Conservation (phyloP, 2,329 filamentous ascomycete genomes). For the Scedosporium aurantiacum region DNA sequence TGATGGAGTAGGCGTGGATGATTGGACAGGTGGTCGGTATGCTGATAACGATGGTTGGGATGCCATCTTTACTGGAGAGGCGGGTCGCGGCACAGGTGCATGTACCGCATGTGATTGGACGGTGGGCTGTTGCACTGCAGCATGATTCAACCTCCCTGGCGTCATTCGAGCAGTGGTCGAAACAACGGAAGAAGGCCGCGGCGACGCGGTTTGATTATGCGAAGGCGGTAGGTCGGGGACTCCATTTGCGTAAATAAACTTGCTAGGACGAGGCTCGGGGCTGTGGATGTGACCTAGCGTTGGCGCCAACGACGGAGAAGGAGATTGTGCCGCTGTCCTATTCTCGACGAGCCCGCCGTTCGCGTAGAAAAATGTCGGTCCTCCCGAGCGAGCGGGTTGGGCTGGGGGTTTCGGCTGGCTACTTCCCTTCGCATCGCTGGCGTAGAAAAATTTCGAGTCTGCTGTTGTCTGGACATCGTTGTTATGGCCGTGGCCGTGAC, state of each 20-base stretch:
- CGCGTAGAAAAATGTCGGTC: constrained; percentile 44
- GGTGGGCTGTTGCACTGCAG: background rate
- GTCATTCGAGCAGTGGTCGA: constrained; percentile 1
- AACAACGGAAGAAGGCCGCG: constrained; percentile 1
- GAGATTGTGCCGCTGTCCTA: constrained; percentile 17
- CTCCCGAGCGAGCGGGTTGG: constrained; percentile 13
- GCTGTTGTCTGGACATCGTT: constrained; percentile 14
- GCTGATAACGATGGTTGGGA: background rate
- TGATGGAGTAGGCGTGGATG: background rate
- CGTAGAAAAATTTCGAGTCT: constrained; percentile 81
- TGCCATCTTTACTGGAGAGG: constrained; percentile 1
- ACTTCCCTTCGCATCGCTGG: constrained; percentile 56
- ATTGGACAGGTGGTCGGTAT: background rate
- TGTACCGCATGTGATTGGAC: background rate
- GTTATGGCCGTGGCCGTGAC: constrained; percentile 10
- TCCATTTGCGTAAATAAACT: constrained; percentile 69
- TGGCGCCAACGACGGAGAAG: constrained; percentile 4
- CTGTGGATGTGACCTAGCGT: constrained; percentile 5
- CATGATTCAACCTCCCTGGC: background rate
- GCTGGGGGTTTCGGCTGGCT: constrained; percentile 24
- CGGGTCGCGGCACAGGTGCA: background rate
- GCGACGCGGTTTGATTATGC: background rate
- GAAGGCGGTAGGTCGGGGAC: constrained; percentile 31
- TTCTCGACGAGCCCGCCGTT: constrained; percentile 34
- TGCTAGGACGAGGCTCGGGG: constrained; percentile 27